Evolutionary conservation across 202 grass and related monocot genomes (phyloP).

Genomic region (Panicum virgatum): DNA sequence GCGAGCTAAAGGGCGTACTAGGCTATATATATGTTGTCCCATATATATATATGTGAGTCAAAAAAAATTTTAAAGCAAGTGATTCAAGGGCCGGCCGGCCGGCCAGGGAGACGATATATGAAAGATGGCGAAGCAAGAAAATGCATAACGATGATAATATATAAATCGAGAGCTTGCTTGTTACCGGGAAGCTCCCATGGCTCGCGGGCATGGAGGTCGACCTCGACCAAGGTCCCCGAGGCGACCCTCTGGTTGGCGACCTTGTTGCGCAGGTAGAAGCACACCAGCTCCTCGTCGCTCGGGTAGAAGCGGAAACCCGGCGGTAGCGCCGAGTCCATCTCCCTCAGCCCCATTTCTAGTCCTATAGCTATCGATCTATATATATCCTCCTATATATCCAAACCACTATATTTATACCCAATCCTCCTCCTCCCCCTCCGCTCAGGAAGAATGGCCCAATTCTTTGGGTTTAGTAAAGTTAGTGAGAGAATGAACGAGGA

Average conservation of each 20-base stretch:
- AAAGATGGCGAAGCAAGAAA: neutral
- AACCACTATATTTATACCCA: too few species aligned
- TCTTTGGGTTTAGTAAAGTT: neutral
- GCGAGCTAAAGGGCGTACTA: neutral
- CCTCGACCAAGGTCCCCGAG: constrained; percentile 63
- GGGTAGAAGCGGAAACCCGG: constrained; percentile 82
- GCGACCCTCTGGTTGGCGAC: constrained; percentile 57
- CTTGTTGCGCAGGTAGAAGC: constrained; percentile 82
- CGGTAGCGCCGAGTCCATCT: constrained; percentile 61
- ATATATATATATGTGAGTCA: too few species aligned
- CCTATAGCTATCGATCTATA: too few species aligned
- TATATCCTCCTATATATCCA: too few species aligned
- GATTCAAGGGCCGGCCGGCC: too few species aligned
- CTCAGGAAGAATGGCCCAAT: neutral
- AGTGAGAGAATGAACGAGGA: neutral
- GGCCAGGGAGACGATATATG: too few species aligned
- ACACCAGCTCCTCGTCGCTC: constrained; percentile 76
- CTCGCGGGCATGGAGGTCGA: constrained; percentile 71
- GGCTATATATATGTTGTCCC: too few species aligned
- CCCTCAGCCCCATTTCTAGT: constrained; percentile 46
- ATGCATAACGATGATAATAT: neutral
- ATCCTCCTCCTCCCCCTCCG: neutral
- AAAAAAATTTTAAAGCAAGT: too few species aligned
- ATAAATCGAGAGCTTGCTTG: neutral
- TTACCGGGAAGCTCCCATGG: constrained; percentile 89